Conservation (phyloP, 2,329 filamentous ascomycete species). For the Phialemonium atrogriseum region DNA sequence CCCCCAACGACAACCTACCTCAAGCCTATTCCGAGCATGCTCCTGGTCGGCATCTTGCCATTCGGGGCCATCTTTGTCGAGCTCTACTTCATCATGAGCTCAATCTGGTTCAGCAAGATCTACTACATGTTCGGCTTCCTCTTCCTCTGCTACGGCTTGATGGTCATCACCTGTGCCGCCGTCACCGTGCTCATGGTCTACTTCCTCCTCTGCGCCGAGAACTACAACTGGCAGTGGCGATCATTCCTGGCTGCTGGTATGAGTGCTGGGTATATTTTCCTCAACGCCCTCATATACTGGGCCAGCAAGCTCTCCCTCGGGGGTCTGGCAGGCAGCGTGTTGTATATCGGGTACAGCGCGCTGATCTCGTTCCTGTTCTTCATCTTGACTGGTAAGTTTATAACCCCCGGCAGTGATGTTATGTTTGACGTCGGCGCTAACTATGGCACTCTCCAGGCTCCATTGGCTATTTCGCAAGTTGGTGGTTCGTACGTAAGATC, state of each 20-base stretch:
- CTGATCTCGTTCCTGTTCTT: constrained; percentile 88
- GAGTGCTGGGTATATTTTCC: constrained; percentile 84
- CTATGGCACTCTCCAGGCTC: constrained; percentile 50
- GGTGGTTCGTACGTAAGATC: constrained; percentile 89
- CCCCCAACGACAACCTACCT: constrained; percentile 78
- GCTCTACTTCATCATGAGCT: constrained; percentile 98
- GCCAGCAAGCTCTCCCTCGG: constrained; percentile 79
- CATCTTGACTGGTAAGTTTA: constrained; percentile 83
- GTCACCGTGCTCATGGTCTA: constrained; percentile 94
- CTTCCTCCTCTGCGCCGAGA: constrained; percentile 90
- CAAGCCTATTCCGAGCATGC: constrained; percentile 78
- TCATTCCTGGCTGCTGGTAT: constrained; percentile 88
- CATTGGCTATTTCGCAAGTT: constrained; percentile 92
- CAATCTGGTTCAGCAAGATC: constrained; percentile 96
- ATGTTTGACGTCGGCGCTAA: background rate
- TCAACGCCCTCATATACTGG: constrained; percentile 87
- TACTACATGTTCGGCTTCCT: constrained; percentile 99
- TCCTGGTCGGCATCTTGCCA: constrained; percentile 84
- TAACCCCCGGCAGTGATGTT: constrained; percentile 38
- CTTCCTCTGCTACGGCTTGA: constrained; percentile 93
- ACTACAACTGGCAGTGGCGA: constrained; percentile 99
- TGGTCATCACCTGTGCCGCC: constrained; percentile 90
- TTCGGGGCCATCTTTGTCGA: constrained; percentile 98
- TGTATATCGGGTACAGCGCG: constrained; percentile 90
- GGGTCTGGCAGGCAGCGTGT: constrained; percentile 74